phyloP scores from a whole-genome alignment of 2,329 filamentous ascomycete genomes.

The Cercospora canescens region DNA sequence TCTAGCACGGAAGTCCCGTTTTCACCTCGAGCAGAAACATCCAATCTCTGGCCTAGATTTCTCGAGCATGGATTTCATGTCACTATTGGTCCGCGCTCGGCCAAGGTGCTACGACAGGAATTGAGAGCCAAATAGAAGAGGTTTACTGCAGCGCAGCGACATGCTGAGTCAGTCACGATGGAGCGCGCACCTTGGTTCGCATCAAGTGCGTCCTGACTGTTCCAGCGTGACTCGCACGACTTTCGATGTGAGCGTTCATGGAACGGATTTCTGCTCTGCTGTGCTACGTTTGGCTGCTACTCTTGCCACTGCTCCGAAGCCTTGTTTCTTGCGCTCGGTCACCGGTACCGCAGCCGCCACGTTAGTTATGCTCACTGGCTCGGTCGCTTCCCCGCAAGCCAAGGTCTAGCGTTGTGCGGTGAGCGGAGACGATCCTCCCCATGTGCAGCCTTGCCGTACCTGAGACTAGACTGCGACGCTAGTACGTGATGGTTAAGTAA shows the following conservation, averaged over 20 bases:
- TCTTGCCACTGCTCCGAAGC: neutral
- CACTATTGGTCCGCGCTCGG: neutral
- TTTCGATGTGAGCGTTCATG: neutral
- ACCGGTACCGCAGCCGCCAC: neutral
- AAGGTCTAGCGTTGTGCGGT: constrained; percentile 8
- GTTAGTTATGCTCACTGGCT: neutral
- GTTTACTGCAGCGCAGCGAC: neutral
- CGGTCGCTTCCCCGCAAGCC: constrained; percentile 14
- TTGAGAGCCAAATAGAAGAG: neutral
- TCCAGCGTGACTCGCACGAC: neutral
- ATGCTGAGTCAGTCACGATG: neutral
- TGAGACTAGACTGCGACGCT: constrained; percentile 13
- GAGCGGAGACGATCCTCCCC: constrained; percentile 10
- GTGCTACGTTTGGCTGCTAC: neutral
- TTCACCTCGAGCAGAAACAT: no score
- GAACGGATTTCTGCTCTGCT: neutral
- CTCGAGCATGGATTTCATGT: neutral
- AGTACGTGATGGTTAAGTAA: constrained; percentile 22
- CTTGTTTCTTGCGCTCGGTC: neutral
- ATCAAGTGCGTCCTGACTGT: neutral
- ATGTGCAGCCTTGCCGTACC: constrained; percentile 15
- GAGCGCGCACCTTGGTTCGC: neutral
- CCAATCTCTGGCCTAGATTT: neutral
- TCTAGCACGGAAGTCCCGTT: neutral
- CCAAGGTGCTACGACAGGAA: neutral